Conservation (phyloP, 1,284 basidiomycete genomes). For the Tilletia caries region DNA sequence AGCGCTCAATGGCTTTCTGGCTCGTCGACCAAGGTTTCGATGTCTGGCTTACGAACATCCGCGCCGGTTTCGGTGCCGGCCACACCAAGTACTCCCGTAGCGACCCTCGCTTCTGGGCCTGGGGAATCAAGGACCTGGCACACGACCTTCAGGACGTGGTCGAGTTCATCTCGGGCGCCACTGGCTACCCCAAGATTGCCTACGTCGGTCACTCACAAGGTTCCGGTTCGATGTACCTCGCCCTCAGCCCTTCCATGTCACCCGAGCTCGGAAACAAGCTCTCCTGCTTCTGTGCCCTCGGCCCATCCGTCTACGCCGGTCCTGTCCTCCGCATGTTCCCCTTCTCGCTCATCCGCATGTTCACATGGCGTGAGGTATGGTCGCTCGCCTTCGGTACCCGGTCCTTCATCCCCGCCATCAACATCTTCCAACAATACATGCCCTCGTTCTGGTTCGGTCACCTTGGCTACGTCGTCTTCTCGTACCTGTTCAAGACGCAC, state of each 20-base stretch:
- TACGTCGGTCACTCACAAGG: constrained; percentile 53
- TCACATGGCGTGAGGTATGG: constrained; percentile 50
- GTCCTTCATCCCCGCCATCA: constrained; percentile 48
- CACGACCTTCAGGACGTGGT: constrained; percentile 49
- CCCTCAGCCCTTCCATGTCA: constrained; percentile 46
- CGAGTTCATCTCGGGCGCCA: constrained; percentile 46
- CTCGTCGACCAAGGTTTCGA: constrained; percentile 53
- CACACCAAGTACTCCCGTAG: constrained; percentile 45
- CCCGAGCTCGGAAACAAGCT: constrained; percentile 49
- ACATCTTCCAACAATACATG: constrained; percentile 38
- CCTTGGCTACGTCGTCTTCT: constrained; percentile 50
- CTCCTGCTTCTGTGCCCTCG: constrained; percentile 44
- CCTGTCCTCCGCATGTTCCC: constrained; percentile 49
- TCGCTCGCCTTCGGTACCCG: constrained; percentile 48
- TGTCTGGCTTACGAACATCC: constrained; percentile 52
- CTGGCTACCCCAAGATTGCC: constrained; percentile 41
- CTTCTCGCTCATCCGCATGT: constrained; percentile 45
- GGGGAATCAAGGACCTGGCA: constrained; percentile 51
- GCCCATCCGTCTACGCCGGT: constrained; percentile 52
- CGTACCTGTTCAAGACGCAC: constrained; percentile 50
- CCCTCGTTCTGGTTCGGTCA: constrained; percentile 50
- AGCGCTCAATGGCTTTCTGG: constrained; percentile 52
- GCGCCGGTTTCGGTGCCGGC: constrained; percentile 49
- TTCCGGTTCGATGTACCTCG: constrained; percentile 50
- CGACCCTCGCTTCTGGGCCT: constrained; percentile 54